Conservation (phyloP, 768 basidiomycete species). For the Gymnopilus dilepis region DNA sequence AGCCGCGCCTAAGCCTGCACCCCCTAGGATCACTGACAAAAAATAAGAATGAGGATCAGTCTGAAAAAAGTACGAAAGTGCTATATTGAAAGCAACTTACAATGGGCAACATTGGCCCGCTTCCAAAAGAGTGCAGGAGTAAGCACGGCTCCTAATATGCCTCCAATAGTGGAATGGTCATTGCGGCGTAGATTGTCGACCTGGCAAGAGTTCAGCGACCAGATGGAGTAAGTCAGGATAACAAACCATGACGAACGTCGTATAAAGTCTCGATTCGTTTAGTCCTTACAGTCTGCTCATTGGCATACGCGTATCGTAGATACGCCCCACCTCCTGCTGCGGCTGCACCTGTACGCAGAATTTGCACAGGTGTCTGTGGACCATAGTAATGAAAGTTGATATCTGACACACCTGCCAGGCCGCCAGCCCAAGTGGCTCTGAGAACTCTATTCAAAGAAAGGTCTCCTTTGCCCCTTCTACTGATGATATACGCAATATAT, state of each 20-base stretch:
- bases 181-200: conserved; percentile 63
- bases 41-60: background rate
- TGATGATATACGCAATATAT: conserved; percentile 59
- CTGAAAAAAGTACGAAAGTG: background rate
- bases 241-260: conserved; percentile 47
- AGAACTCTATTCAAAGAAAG: conserved; percentile 67
- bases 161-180: conserved; percentile 80
- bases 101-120: conserved; percentile 60
- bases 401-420: conserved; percentile 53
- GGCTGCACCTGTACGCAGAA: conserved; percentile 44
- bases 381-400: too few relatives aligned
- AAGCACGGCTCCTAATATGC: conserved; percentile 63
- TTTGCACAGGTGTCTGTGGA: too few relatives aligned
- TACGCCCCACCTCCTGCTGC: conserved; percentile 65
- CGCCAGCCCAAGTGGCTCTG: conserved; percentile 77
- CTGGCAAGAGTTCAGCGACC: conserved; percentile 36
- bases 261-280: conserved; percentile 59
- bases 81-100: conserved; percentile 39
- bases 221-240: background rate
- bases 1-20: conserved; percentile 69
- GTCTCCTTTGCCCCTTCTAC: conserved; percentile 57
- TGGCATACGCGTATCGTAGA: conserved; percentile 59
- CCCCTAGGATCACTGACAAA: conserved; percentile 68
- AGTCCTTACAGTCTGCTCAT: conserved; percentile 50
- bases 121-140: conserved; percentile 79